Evolutionary conservation across 768 basidiomycete genomes (phyloP).

Genomic region (Suillus hirtellus): DNA sequence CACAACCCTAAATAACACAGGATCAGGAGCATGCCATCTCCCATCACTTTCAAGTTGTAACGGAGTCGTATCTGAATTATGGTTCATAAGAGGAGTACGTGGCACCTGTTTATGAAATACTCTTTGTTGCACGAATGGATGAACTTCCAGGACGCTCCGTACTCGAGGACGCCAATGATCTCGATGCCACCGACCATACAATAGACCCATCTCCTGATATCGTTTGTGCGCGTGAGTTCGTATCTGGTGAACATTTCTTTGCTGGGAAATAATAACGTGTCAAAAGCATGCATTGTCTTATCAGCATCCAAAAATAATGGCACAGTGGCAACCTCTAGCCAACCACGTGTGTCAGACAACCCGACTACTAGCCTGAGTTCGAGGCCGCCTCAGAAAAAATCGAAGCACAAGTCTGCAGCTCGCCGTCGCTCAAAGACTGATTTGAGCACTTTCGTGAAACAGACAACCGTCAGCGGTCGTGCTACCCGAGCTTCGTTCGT

Average conservation of each 20-base stretch:
- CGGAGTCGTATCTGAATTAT: not conserved
- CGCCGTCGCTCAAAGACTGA: not conserved
- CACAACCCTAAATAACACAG: not conserved
- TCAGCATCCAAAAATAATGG: not conserved
- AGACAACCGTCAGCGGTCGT: not conserved
- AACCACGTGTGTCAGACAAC: not conserved
- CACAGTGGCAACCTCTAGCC: not conserved
- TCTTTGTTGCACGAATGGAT: constrained; percentile 1
- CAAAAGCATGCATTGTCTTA: not conserved
- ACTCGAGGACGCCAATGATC: not conserved
- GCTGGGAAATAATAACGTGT: not conserved
- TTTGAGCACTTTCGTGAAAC: not conserved
- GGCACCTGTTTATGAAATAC: not conserved
- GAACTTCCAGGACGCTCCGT: constrained; percentile 3
- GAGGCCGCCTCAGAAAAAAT: constrained; percentile 1
- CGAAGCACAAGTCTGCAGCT: not conserved
- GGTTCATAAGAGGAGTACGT: constrained; percentile 6
- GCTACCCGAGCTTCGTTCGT: not conserved
- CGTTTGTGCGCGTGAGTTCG: not conserved
- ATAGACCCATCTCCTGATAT: no score
- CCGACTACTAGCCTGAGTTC: not conserved
- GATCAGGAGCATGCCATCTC: constrained; percentile 1
- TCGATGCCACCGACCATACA: not conserved
- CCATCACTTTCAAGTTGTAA: not conserved
- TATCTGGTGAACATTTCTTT: not conserved